Evolutionary conservation across 768 basidiomycete species (phyloP).

Genomic region (Leccinum broughii): DNA sequence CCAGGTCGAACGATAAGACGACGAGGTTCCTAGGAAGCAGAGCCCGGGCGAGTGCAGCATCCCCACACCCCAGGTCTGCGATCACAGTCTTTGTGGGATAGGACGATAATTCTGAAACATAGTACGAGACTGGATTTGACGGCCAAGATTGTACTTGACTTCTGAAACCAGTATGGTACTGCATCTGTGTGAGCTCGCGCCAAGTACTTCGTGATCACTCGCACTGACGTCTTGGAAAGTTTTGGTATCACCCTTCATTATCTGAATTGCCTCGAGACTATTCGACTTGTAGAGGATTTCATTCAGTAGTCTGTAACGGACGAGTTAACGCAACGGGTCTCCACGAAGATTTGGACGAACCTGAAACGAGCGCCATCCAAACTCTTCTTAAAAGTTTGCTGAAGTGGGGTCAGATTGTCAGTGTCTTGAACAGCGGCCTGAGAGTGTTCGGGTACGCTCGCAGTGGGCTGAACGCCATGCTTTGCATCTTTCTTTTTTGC

Average conservation of each 20-base stretch:
- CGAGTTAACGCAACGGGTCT: conserved; percentile 10
- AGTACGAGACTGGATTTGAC: conserved; percentile 86
- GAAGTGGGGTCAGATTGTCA: conserved; percentile 63
- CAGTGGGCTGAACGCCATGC: conserved; percentile 17
- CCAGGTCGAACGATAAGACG: conserved; percentile 79
- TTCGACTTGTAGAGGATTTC: conserved; percentile 89
- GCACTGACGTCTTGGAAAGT: conserved; percentile 77
- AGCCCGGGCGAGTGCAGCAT: conserved; percentile 80
- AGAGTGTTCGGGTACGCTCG: conserved; percentile 20
- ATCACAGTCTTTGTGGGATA: conserved; percentile 73
- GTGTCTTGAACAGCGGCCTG: conserved; percentile 10
- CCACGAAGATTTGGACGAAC: conserved; percentile 35
- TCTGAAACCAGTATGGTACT: conserved; percentile 95
- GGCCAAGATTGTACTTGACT: conserved; percentile 94
- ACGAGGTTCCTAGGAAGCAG: conserved; percentile 67
- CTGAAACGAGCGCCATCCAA: conserved; percentile 87
- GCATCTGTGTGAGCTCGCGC: conserved; percentile 15
- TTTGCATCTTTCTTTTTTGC: conserved; percentile 24
- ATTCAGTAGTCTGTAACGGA: conserved; percentile 72
- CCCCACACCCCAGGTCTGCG: conserved; percentile 94
- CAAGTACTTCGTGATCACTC: conserved; percentile 3
- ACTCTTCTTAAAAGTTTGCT: conserved; percentile 75
- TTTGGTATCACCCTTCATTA: conserved; percentile 83
- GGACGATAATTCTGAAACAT: conserved; percentile 61
- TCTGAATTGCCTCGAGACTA: conserved; percentile 66